phyloP scores from a whole-genome alignment of 1,284 basidiomycete species.

The Volvariella volvacea region DNA sequence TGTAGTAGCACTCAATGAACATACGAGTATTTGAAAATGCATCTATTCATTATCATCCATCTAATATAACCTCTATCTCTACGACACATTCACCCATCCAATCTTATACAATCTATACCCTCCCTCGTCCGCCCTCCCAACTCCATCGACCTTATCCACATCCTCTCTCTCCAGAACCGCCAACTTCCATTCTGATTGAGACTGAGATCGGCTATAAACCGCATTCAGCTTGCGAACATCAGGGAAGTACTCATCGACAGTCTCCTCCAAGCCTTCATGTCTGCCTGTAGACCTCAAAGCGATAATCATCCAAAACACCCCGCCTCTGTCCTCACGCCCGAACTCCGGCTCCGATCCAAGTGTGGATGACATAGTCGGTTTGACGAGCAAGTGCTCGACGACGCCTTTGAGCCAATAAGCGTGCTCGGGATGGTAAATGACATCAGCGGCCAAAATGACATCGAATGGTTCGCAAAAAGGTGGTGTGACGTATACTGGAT shows the following conservation, averaged over 20 bases:
- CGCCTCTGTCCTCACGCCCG: slow-evolving; percentile 17
- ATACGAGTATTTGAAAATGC: too few relatives aligned
- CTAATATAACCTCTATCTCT: too few relatives aligned
- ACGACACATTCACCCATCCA: slow-evolving; percentile 39
- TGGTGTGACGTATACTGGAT: slow-evolving; percentile 31
- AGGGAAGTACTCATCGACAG: slow-evolving; percentile 54
- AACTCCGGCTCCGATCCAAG: background rate
- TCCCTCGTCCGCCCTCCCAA: slow-evolving; percentile 64
- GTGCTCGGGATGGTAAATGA: slow-evolving; percentile 65
- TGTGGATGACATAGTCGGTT: slow-evolving; percentile 11
- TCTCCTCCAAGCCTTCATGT: slow-evolving; percentile 55
- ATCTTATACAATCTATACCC: slow-evolving; percentile 65
- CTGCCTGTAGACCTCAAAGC: slow-evolving; percentile 61
- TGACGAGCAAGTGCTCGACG: slow-evolving; percentile 40
- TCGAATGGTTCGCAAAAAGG: slow-evolving; percentile 42
- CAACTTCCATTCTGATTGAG: slow-evolving; percentile 20
- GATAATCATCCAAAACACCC: slow-evolving; percentile 69
- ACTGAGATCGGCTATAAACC: background rate
- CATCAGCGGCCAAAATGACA: slow-evolving; percentile 61
- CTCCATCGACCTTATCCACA: slow-evolving; percentile 39
- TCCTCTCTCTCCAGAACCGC: slow-evolving; percentile 38
- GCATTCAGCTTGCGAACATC: background rate
- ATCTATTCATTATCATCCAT: too few relatives aligned
- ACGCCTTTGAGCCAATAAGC: slow-evolving; percentile 60
- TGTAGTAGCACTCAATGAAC: too few relatives aligned